Base-by-base conservation (phyloP, 495 filamentous ascomycete species). In the Penicillium mononematosum region DNA sequence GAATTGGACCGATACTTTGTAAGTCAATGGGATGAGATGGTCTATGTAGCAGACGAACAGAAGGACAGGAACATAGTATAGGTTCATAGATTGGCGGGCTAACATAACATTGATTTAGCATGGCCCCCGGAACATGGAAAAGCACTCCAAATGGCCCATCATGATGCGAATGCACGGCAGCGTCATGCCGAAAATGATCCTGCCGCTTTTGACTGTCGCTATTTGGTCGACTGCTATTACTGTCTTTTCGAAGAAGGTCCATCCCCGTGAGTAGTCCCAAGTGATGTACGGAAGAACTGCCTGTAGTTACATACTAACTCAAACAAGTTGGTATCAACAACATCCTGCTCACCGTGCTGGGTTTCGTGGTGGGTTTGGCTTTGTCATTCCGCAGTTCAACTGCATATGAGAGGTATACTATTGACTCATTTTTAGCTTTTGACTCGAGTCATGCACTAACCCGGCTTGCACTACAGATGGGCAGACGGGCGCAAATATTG, bases 341-440 rank as follows among this genome's bases (percentile, higher is more conserved):
- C 22, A 79, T 92, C 52, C 78, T 96, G 9, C 81, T 96, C 34
- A 95, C 90, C 14, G 86, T 95, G 11, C 83, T 90, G 27, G 91
- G 90, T 86, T 94, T 96, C 78, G 89, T 95, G 58, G 89, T 96
- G 62, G 88, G 87, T 78, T 71, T 95, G 65, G 82, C 88, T 1
- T 75, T 96, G 59, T 90, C 87, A 22, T 94, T 96, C 75, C 86
- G 90, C 48, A 89, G 84, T 60, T 88, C 88, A 1, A 91, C 89
- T 16, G 91, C 90, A 6, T 96, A 96, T 64, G 91, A 95, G 70
- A 85, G 89, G 65, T 83, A 78, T 19, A 36, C 5, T 14, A 44
- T 38, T 14, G 4, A 2, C 16, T 8, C 5, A 4, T 27, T 1
- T 6, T 41, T 38, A 51, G 38, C 24, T 22, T 32, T 11, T 2